Evolutionary conservation across 1,139 yeast genomes (phyloP), one percentile per base, ranked within the genome.

Genomic region (Diutina pseudorugosa): DNA sequence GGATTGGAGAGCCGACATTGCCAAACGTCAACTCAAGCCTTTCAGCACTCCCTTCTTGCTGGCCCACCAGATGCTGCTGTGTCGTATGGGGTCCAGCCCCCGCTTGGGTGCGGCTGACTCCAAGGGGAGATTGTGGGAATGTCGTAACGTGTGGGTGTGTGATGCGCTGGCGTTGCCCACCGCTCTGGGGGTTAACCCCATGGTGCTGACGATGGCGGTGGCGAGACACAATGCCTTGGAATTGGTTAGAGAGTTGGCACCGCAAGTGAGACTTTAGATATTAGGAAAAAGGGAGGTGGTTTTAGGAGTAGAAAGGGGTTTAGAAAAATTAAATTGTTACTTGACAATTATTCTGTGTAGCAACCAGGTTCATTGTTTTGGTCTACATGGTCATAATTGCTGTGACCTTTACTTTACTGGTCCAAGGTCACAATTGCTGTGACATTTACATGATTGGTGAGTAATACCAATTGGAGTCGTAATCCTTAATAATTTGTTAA

Each of bases 1-100:
- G 43, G 63, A 60, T 40, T 80, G 83, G 83, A 64, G 73, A 54
- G 56, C 60, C 16, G 56, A 57, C 23, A 67, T 67, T 5, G 65
- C 67, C 21, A 59, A 60, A 6, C 66, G 66, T 9, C 49, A 51
- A 18, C 60, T 73, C 51, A 65, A 62, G 23, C 51, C 59, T 3
- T 71, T 6, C 14, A 19, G n/a, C 33, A 44, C 48, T 18, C 48
- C 33, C 18, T 14, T 44, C 6, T 27, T 27, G 14, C 48, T 44
- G 48, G 48, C 48, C 12, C 48, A 44, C n/a, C 48, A 44, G 16
- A 44, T 44, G 48, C 36, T 25, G 48, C 36, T 25, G 33, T 44
- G 48, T 25, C 33, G 48, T 4, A 44, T 44, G 48, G 48, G 33
- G n/a, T n/a, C 12, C 9, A 25, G 33, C 12, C 48, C 36, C n/a